phyloP scores from a whole-genome alignment of 2,329 filamentous ascomycete genomes.

The Sporothrix luriei region DNA sequence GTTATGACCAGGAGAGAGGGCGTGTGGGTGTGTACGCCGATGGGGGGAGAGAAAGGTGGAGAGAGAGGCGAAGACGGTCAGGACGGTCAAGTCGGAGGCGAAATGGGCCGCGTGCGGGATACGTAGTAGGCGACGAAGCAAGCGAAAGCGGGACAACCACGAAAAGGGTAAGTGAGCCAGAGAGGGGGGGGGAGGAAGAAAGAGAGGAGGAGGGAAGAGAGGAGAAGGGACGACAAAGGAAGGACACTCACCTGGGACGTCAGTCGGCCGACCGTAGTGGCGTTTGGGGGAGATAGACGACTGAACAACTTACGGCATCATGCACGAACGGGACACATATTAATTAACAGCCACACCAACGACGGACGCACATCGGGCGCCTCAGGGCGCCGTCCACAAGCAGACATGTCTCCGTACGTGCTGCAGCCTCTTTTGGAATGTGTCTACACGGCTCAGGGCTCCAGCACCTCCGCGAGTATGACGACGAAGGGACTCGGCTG shows the following conservation, averaged over 20 bases:
- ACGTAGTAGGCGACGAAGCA: not conserved
- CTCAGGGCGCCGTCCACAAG: not conserved
- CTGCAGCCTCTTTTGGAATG: not conserved
- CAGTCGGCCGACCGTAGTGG: not conserved
- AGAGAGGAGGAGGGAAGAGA: not conserved
- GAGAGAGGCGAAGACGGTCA: not conserved
- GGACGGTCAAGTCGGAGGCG: not conserved
- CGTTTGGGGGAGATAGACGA: not conserved
- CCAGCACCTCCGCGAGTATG: not conserved
- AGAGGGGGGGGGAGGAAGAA: not conserved
- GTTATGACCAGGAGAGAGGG: not conserved
- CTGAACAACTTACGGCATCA: conserved; percentile 1
- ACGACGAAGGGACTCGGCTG: conserved; percentile 4
- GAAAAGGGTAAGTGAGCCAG: not conserved
- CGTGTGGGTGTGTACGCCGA: not conserved
- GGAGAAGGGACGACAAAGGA: not conserved
- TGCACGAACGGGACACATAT: conserved; percentile 26
- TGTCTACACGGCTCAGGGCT: no score
- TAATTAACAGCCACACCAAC: conserved; percentile 26
- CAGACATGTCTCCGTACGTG: conserved; percentile 12
- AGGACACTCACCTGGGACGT: not conserved
- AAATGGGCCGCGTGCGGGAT: not conserved
- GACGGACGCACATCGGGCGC: no score
- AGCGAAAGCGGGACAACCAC: conserved; percentile 12
- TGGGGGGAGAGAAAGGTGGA: not conserved